Evolutionary conservation across 352 stramenopile species (phyloP), one percentile per base, ranked within the genome.

Genomic region (Pythium guiyangense): DNA sequence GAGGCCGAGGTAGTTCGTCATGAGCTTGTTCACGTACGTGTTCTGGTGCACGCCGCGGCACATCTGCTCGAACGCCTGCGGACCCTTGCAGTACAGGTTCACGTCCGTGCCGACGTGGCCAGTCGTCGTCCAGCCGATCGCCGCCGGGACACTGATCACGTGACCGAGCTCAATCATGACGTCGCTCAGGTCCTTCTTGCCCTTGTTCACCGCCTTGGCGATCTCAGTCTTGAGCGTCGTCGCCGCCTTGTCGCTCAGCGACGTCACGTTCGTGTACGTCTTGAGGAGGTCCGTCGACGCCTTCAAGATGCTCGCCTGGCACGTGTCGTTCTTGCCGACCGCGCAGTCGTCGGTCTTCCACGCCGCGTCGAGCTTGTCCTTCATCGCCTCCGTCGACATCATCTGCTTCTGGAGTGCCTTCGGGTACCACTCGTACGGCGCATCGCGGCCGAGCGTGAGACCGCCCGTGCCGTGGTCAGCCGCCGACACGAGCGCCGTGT

Each of bases 71-170:
- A 89, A 74, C 20, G 84, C 56, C 2, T 50, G 57, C 3, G 79
- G 79, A 14, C 79, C 79, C 59, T 82, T 82, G 71, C 79, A 89
- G 74, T 89, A 84, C 31, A 89, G 60, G 63, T 86, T 84, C 35
- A 89, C 79, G 43, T 89, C 79, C 54, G 76, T 87, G 64, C 76
- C 79, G 8, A 87, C 74, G 64, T 89, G 79, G 18, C 74, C 79
- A 43, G 73, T 63, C 6, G 78, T 89, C 1, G 75, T 86, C 78
- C 78, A 89, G 52, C 67, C 72, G 29, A 89, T 75, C 29, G 55
- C 53, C 15, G 74, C 79, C 9, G 62, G 67, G 29, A 64, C 49
- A 39, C 70, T 83, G 40, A 86, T 78, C 44, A 82, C 59, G 57
- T 84, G 74, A n/a, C 74, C 74, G 27, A 88, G 51, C 53, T 81